phyloP scores from a whole-genome alignment of 2,329 filamentous ascomycete species.

The Pyricularia pennisetigena region DNA sequence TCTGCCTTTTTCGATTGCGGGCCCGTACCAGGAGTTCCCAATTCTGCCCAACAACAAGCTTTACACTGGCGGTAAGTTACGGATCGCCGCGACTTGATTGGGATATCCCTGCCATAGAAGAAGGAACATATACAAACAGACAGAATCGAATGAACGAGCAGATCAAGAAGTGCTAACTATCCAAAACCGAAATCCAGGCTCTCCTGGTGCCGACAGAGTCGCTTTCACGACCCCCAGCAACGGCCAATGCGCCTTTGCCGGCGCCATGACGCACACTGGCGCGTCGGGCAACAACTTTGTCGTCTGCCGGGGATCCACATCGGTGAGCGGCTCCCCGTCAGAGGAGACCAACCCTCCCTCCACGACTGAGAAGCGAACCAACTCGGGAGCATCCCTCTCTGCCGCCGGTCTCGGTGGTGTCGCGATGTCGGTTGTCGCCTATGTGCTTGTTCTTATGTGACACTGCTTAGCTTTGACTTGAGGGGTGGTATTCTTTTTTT shows the following conservation, averaged over 20 bases:
- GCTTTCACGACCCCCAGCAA: slow-evolving; percentile 30
- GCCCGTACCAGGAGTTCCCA: slow-evolving; percentile 20
- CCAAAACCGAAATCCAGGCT: slow-evolving; percentile 18
- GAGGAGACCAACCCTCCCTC: too few relatives aligned
- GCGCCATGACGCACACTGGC: slow-evolving; percentile 56
- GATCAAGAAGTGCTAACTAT: neutral
- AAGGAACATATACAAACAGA: too few relatives aligned
- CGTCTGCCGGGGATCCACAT: slow-evolving; percentile 28
- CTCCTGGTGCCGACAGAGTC: slow-evolving; percentile 53
- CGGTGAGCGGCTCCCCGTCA: too few relatives aligned
- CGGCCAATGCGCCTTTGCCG: slow-evolving; percentile 29
- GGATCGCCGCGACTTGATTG: neutral
- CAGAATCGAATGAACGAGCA: too few relatives aligned
- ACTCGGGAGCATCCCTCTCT: neutral
- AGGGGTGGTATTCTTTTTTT: neutral
- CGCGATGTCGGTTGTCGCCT: neutral
- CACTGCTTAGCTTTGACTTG: neutral
- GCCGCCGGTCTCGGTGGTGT: neutral
- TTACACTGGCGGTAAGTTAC: slow-evolving; percentile 27
- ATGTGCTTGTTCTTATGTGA: neutral
- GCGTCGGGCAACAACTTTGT: slow-evolving; percentile 55
- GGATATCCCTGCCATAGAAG: neutral
- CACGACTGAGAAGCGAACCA: neutral
- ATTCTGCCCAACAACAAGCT: slow-evolving; percentile 22
- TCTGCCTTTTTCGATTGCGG: slow-evolving; percentile 8